A percentile compares a stretch with the other conserved stretches of the same genome.
phyloP scores from a whole-genome alignment of 2,329 filamentous ascomycete species.

The Tolypocladium guangdongense region DNA sequence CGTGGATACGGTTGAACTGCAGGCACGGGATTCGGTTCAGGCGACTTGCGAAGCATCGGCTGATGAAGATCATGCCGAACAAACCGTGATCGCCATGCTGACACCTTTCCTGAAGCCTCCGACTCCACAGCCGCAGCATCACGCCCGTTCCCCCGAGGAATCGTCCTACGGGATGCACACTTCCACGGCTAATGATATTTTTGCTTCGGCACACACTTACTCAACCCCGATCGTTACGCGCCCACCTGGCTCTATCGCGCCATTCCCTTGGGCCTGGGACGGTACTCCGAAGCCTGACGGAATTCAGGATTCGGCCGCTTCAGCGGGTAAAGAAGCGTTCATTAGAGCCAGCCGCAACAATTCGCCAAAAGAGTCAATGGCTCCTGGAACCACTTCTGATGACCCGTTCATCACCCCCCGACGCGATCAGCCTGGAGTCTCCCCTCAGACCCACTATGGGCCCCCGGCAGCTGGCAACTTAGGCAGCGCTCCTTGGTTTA shows the following conservation, averaged over 20 bases:
- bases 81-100: conserved; percentile 35
- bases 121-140: conserved; percentile 26
- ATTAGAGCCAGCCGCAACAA: conserved; percentile 12
- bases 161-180: conserved; percentile 46
- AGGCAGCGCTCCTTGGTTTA: conserved; percentile 1
- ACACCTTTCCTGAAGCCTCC: conserved; percentile 36
- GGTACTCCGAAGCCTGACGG: conserved; percentile 22
- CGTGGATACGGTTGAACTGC: not conserved
- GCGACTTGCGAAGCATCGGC: not conserved
- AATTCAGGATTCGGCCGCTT: conserved; percentile 7
- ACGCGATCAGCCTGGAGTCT: conserved; percentile 5
- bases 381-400: conserved; percentile 10
- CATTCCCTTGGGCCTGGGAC: conserved; percentile 42
- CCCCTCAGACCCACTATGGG: not conserved
- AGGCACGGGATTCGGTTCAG: not conserved
- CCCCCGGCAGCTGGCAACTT: conserved; percentile 2
- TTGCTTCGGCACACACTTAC: conserved; percentile 27
- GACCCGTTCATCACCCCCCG: conserved; percentile 21
- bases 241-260: conserved; percentile 20
- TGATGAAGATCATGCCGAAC: conserved; percentile 20
- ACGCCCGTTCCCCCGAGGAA: conserved; percentile 23
- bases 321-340: conserved; percentile 16
- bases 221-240: conserved; percentile 17
- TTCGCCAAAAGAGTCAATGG: conserved; percentile 9
- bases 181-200: conserved; percentile 37